These are phyloP conservation scores for Xerocomellus intermedius DNA, from an alignment of 768 basidiomycete genomes.

Conservation along the genomic window DNA sequence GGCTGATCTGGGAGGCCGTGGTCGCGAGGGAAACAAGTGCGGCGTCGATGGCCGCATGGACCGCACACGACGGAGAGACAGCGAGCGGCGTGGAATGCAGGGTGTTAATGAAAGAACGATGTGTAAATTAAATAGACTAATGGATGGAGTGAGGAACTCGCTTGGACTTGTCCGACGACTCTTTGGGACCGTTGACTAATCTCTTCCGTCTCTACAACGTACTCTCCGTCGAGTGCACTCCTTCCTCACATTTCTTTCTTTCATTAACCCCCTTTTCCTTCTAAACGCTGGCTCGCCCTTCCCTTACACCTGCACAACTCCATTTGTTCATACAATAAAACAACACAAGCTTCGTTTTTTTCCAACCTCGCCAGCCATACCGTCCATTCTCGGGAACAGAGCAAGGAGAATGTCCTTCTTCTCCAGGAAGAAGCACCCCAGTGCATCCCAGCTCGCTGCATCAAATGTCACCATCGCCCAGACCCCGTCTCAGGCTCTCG, in stretches of 20 bases:
- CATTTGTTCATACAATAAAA: constrained; percentile 13
- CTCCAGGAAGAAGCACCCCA: constrained; percentile 79
- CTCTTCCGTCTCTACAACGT: constrained; percentile 18
- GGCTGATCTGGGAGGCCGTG: neutral
- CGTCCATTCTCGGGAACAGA: constrained; percentile 61
- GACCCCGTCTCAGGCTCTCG: constrained; percentile 66
- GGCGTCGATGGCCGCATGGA: constrained; percentile 6
- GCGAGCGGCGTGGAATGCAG: constrained; percentile 4
- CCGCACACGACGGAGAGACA: constrained; percentile 8
- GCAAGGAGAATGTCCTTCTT: constrained; percentile 91
- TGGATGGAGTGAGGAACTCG: neutral
- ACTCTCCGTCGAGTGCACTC: constrained; percentile 8
- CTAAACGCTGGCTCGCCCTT: constrained; percentile 27
- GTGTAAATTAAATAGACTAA: neutral
- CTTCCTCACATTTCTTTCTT: constrained; percentile 1
- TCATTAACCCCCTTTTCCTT: constrained; percentile 12
- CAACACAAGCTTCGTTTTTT: constrained; percentile 15
- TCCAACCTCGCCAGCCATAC: constrained; percentile 50
- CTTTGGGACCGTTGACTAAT: constrained; percentile 4
- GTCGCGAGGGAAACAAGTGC: constrained; percentile 14
- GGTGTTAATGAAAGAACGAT: constrained; percentile 3
- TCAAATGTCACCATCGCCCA: constrained; percentile 56
- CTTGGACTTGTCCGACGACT: neutral
- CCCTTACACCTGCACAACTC: neutral
- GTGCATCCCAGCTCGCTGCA: constrained; percentile 41